Base-by-base conservation (phyloP, 2,329 filamentous ascomycete species). In the Trichoderma cornu-damae region DNA sequence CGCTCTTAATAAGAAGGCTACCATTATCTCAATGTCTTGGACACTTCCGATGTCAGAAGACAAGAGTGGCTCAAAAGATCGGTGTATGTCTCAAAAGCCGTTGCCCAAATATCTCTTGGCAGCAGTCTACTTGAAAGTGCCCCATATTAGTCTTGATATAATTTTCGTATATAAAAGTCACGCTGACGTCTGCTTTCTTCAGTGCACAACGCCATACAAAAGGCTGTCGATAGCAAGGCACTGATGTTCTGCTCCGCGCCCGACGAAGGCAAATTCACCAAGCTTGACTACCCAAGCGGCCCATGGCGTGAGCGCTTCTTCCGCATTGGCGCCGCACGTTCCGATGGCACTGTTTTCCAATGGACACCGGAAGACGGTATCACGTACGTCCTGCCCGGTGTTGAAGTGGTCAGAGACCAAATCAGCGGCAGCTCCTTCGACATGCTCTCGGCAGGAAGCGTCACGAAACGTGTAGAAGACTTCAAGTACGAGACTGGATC, bases 401-500 rank as follows among this genome's bases (percentile, higher is more conserved):
- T n/a, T n/a, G n/a, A n/a, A n/a, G n/a, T n/a, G n/a, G n/a, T n/a
- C n/a, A n/a, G n/a, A n/a, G n/a, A n/a, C n/a, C n/a, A n/a, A n/a
- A n/a, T n/a, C n/a, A n/a, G n/a, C n/a, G n/a, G n/a, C 26, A 32
- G 11, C 16, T 6, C n/a, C 11, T 18, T 7, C 8, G 44, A 32
- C 44, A 14, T 22, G 16, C 9, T 30, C 8, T 32, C n/a, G n/a
- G 9, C 22, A 14, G 22, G 12, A 11, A 24, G 14, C 4, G n/a
- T 47, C 6, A 34, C 28, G 4, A 34, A 7, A 11, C 28, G 28
- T 3, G 9, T 34, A 11, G 44, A 59, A 28, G 53, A 62, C 4
- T 46, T 48, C 28, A 59, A 62, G 7, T 50, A 62, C 7, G 50
- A 16, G 1, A 60, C 61, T 0, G 59, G 66, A 0, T 68, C 62